Evolutionary conservation across 805 yeast genomes (phyloP).

Genomic region (Teunomyces stri): DNA sequence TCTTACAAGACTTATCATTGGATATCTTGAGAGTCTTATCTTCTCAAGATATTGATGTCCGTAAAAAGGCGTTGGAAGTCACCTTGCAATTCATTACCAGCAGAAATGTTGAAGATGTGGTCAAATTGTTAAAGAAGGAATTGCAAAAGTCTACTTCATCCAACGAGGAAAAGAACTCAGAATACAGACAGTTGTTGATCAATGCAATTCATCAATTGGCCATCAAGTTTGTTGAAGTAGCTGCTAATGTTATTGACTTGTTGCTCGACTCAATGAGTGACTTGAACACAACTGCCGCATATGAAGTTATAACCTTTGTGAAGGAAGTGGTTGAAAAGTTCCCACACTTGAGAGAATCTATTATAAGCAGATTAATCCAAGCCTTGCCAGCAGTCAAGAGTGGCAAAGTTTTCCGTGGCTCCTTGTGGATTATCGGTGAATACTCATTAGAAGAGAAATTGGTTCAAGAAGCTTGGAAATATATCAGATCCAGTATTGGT

Average conservation of each 20-base stretch:
- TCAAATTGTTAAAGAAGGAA: conserved; percentile 89
- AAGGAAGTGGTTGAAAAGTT: conserved; percentile 92
- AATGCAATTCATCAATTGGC: conserved; percentile 89
- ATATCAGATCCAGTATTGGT: conserved; percentile 78
- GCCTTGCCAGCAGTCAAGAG: conserved; percentile 69
- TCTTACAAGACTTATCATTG: conserved; percentile 76
- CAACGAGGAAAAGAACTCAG: conserved; percentile 76
- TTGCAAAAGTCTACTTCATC: conserved; percentile 67
- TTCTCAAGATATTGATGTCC: conserved; percentile 89
- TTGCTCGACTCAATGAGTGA: conserved; percentile 84
- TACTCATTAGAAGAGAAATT: conserved; percentile 69
- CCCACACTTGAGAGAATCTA: conserved; percentile 70
- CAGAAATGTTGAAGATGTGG: conserved; percentile 92
- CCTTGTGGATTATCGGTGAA: conserved; percentile 96
- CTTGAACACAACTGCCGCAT: conserved; percentile 78
- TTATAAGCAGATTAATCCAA: conserved; percentile 59
- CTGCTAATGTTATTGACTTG: conserved; percentile 85
- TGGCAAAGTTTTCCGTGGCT: conserved; percentile 90
- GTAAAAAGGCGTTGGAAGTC: conserved; percentile 81
- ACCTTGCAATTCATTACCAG: conserved; percentile 77
- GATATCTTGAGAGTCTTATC: conserved; percentile 83
- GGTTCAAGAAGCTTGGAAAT: conserved; percentile 83
- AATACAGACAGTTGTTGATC: conserved; percentile 85
- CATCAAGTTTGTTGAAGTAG: conserved; percentile 83
- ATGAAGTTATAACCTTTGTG: conserved; percentile 85